Base-by-base conservation (phyloP, 805 yeast species). In the Yarrowia porcina region DNA sequence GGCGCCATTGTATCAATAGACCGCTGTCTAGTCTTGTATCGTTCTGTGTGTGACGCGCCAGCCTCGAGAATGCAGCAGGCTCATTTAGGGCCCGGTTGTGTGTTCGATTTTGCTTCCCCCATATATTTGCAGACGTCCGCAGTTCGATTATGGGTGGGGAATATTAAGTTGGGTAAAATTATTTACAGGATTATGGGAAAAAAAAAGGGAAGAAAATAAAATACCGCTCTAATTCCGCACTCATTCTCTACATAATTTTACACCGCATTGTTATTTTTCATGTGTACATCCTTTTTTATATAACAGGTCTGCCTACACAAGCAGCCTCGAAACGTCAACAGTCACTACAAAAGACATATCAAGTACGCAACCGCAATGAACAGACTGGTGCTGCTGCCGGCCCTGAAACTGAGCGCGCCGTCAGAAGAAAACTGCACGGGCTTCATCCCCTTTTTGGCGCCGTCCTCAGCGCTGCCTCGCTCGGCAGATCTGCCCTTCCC, bases 1-100 rank as follows among this genome's bases (percentile, higher is more conserved):
- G 59, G 59, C 33, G 59, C 59, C 59, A 52, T 52, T 35, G 59
- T 52, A 33, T 32, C 39, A 42, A 39, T 39, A 39, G 44, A 21
- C 44, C 30, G 45, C 45, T 23, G 45, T 23, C 45, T 41, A 41
- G 45, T 41, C 44, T 39, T 41, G 56, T 49, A 49, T 35, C 35
- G 38, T 25, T 49, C 41, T 9, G 57, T 21, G 59, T 17, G 23
- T 49, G 59, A 25, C 59, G 44, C 39, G 36, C 38, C 44, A 39
- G 42, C 27, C 39, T 49, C 41, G 41, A 49, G 57, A 35, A 35
- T 49, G 57, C 57, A 49, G 52, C 52, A 27, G 50, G 20, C 41
- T 10, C 23, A 42, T 42, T 42, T 42, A 42, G 30, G n/a, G 28
- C 17, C 28, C 18, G 45, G 32, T 42, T 25, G 47, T 42, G 15